phyloP scores from a whole-genome alignment of 495 filamentous ascomycete genomes.

The Penicillium canescens region DNA sequence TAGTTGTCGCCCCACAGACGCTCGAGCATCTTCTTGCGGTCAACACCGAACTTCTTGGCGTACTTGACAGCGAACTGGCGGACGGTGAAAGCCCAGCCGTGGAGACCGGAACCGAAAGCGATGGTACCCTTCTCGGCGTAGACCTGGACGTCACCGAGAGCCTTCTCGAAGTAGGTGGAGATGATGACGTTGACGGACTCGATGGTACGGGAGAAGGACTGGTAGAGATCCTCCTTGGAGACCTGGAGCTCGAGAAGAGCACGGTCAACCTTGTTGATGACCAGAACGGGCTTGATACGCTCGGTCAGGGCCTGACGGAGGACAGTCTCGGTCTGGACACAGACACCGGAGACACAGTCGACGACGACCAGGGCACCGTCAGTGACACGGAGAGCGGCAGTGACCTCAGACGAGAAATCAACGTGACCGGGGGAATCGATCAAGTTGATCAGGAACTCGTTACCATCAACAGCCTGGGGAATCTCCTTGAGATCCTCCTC shows the following conservation, averaged over 20 bases:
- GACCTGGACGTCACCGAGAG: conserved; percentile 96
- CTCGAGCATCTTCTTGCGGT: conserved; percentile 99
- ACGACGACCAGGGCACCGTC: conserved; percentile 99
- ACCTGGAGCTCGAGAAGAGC: conserved; percentile 97
- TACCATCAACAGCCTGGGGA: conserved; percentile 80
- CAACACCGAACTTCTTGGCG: conserved; percentile 99
- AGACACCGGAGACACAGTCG: conserved; percentile 99
- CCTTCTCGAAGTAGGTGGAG: conserved; percentile 96
- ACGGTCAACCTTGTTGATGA: conserved; percentile 99
- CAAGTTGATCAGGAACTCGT: conserved; percentile 99
- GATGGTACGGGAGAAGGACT: conserved; percentile 98
- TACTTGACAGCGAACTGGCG: conserved; percentile 96
- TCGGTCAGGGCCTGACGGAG: conserved; percentile 98
- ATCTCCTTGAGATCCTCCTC: conserved; percentile 95
- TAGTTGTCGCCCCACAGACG: conserved; percentile 99
- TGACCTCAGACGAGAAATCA: conserved; percentile 99
- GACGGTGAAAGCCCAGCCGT: conserved; percentile 99
- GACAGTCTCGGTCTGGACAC: conserved; percentile 98
- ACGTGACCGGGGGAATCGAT: conserved; percentile 99
- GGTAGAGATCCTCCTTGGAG: conserved; percentile 98
- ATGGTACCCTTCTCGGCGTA: conserved; percentile 95
- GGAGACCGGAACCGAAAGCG: conserved; percentile 99
- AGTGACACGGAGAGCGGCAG: conserved; percentile 98
- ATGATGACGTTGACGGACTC: conserved; percentile 99
- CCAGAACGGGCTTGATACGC: conserved; percentile 99